A percentile compares a stretch with the other conserved stretches of the same genome.
phyloP scores from a whole-genome alignment of 805 yeast species.

The Hanseniaspora lindneri region DNA sequence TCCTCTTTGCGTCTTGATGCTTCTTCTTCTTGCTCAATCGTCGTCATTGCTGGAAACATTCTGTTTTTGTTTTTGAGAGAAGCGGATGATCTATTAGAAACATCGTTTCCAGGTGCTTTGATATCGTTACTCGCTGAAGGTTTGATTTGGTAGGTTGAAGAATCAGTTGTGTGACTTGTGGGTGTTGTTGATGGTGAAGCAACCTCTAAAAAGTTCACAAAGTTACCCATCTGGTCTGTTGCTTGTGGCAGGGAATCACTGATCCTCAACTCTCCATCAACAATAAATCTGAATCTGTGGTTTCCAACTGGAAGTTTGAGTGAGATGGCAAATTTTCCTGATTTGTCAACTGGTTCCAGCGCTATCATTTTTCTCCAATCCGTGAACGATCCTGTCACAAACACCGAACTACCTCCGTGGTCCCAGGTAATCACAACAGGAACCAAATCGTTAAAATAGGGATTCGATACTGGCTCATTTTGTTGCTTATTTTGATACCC shows the following conservation, averaged over 20 bases:
- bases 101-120: no score
- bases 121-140: no score
- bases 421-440: constrained; percentile 77
- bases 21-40: constrained; percentile 16
- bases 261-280: constrained; percentile 82
- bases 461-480: neutral
- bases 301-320: constrained; percentile 80
- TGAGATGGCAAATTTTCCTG: constrained; percentile 45
- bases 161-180: constrained; percentile 9
- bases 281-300: constrained; percentile 84
- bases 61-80: neutral
- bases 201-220: constrained; percentile 82
- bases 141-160: neutral
- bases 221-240: constrained; percentile 91
- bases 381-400: constrained; percentile 93
- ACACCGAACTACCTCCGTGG: constrained; percentile 92
- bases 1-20: constrained; percentile 10
- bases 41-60: constrained; percentile 8
- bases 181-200: constrained; percentile 26
- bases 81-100: constrained; percentile 5
- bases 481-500: no score
- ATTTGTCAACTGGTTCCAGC: constrained; percentile 39
- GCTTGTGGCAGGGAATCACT: constrained; percentile 90
- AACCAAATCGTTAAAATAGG: constrained; percentile 21
- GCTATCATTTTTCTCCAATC: constrained; percentile 99